Conservation (phyloP, 129 eudicot genomes). For the Saussurea involucrata region DNA sequence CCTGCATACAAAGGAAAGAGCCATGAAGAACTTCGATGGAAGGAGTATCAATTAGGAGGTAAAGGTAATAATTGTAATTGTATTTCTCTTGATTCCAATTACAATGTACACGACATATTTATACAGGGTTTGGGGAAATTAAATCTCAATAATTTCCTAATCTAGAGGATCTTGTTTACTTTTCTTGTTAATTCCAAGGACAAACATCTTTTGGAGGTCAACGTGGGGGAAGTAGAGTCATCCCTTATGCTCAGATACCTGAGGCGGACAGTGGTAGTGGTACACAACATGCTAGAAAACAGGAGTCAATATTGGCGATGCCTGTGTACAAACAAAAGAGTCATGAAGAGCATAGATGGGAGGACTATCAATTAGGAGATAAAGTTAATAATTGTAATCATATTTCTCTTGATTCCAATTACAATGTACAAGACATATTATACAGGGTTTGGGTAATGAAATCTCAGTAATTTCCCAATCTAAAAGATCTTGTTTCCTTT, state of each 20-base stretch:
- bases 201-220: slow-evolving; percentile 68
- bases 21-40: slow-evolving; percentile 98
- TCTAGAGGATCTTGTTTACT: too few relatives aligned
- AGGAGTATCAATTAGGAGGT: slow-evolving; percentile 89
- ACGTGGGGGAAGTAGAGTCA: slow-evolving; percentile 77
- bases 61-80: too few relatives aligned
- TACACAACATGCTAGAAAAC: slow-evolving; percentile 69
- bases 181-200: too few relatives aligned
- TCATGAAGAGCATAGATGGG: slow-evolving; percentile 98
- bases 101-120: too few relatives aligned
- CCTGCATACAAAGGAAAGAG: slow-evolving; percentile 85
- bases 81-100: too few relatives aligned
- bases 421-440: too few relatives aligned
- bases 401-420: too few relatives aligned
- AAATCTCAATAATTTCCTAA: too few relatives aligned
- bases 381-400: slow-evolving; percentile 52
- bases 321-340: slow-evolving; percentile 84
- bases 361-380: slow-evolving; percentile 90
- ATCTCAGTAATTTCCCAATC: too few relatives aligned
- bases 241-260: slow-evolving; percentile 69
- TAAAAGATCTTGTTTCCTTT: too few relatives aligned
- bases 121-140: too few relatives aligned
- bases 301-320: slow-evolving; percentile 94
- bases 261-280: slow-evolving; percentile 62
- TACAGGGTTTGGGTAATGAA: too few relatives aligned